Base-by-base conservation (phyloP, 345 rosid species). In the Brassica juncea region DNA sequence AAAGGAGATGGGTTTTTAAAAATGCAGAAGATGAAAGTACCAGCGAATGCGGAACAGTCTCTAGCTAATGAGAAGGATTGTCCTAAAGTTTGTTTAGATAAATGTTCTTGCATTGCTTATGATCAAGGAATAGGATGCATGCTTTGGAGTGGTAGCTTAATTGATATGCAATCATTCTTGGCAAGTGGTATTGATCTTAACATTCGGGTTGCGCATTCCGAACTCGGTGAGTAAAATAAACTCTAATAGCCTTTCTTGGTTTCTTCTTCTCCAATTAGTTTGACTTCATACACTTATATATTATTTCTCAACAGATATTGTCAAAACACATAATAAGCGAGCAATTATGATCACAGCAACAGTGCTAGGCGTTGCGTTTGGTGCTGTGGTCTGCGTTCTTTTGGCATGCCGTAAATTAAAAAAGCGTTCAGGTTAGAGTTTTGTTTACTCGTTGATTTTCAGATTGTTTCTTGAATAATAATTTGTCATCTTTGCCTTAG, bases 51-150 rank as follows among this genome's bases (percentile, higher is more conserved):
- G 2, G 75, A 77, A 21, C 21, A 73, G 78, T 66, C 70, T 6
- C 2, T 27, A 15, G 42, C 39, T 28, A 28, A 12, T 1, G 82
- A 80, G 57, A 73, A 65, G 25, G 15, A 39, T 25, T 90, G 92
- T 73, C 81, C 54, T 60, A 52, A 70, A 1, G 6, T 19, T 16
- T 88, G 94, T 82, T 59, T 77, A 54, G 58, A 9, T 14, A 87
- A 86, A 60, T 86, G 91, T 73, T 85, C 90, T 14, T 90, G 90
- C 15, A 60, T 71, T 0, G 91, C 93, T 63, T 84, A 71, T 80
- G 74, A 82, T 15, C 28, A 32, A n/a, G 87, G 81, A 34, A 71
- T 84, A 0, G 83, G 90, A 21, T 90, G 92, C 54, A 76, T 84
- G 86, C 31, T 71, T 21, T 87, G 94, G 94, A 77, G 44, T 16